Percentiles rank a stretch among this genome's conserved stretches.
Conservation (phyloP, 2,329 filamentous ascomycete genomes). For the Aureobasidium vineae region DNA sequence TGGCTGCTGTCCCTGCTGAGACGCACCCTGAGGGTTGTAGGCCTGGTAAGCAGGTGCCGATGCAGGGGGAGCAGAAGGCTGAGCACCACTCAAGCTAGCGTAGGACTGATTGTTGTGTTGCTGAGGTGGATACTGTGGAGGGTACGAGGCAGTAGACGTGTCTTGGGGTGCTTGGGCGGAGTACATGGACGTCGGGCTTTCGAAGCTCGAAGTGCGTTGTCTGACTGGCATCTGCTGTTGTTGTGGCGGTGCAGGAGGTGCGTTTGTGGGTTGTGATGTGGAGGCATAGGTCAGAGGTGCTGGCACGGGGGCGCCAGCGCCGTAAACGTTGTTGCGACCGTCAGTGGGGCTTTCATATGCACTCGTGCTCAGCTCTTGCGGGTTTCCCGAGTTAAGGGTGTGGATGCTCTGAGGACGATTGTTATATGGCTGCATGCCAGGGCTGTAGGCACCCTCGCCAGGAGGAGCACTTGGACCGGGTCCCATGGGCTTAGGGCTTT, state of each 20-base stretch:
- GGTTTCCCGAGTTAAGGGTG: conserved; percentile 42
- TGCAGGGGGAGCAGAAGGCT: conserved; percentile 28
- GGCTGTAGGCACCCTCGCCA: conserved; percentile 33
- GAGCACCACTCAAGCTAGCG: conserved; percentile 2
- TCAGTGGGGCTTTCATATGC: conserved; percentile 50
- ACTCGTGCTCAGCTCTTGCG: conserved; percentile 50
- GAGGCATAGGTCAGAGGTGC: conserved; percentile 20
- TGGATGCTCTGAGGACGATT: conserved; percentile 43
- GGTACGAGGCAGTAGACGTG: conserved; percentile 15
- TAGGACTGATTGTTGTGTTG: conserved; percentile 26
- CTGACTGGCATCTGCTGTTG: conserved; percentile 27
- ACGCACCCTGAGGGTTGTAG: conserved; percentile 28
- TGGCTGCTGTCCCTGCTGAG: conserved; percentile 29
- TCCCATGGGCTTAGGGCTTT: conserved; percentile 30
- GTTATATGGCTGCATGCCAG: conserved; percentile 32
- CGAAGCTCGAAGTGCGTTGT: conserved; percentile 36
- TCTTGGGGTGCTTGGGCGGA: conserved; percentile 31
- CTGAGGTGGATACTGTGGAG: conserved; percentile 22
- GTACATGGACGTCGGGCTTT: conserved; percentile 35
- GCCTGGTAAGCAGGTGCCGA: conserved; percentile 30
- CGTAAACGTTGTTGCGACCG: conserved; percentile 41
- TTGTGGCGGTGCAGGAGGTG: conserved; percentile 26
- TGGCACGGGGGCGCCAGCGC: conserved; percentile 13
- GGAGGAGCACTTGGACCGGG: conserved; percentile 31
- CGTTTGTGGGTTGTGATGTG: conserved; percentile 17